Evolutionary conservation across 768 basidiomycete species (phyloP).

Genomic region (Tulasnella sp.): DNA sequence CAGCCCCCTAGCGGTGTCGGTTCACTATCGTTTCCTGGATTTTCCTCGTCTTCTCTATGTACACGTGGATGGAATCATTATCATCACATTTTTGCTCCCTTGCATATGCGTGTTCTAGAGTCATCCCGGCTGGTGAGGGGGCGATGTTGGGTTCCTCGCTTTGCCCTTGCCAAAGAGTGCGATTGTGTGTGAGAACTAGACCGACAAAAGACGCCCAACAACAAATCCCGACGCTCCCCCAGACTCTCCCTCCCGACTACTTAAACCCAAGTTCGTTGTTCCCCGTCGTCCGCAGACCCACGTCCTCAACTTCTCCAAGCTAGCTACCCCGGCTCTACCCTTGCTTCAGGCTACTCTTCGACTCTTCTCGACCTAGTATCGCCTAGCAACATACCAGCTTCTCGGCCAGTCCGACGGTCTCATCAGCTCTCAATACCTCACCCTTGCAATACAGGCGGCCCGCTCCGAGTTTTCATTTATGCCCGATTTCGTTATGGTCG

Average conservation of each 20-base stretch:
- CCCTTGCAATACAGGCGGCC: background rate
- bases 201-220: background rate
- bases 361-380: background rate
- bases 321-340: too few relatives aligned
- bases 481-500: slow-evolving; percentile 57
- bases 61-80: background rate
- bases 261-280: background rate
- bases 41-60: background rate
- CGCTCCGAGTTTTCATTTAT: background rate
- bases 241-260: background rate
- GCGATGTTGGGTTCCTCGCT: background rate
- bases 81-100: background rate
- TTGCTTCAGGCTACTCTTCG: background rate
- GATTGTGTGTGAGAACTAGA: background rate
- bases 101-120: background rate
- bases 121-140: background rate
- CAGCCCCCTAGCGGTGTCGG: background rate
- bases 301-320: background rate
- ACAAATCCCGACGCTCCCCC: background rate
- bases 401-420: background rate
- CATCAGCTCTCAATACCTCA: background rate
- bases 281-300: background rate
- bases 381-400: background rate
- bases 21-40: background rate
- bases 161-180: background rate